Base-by-base conservation (phyloP, 768 basidiomycete genomes). In the Crassisporium funariophilum region DNA sequence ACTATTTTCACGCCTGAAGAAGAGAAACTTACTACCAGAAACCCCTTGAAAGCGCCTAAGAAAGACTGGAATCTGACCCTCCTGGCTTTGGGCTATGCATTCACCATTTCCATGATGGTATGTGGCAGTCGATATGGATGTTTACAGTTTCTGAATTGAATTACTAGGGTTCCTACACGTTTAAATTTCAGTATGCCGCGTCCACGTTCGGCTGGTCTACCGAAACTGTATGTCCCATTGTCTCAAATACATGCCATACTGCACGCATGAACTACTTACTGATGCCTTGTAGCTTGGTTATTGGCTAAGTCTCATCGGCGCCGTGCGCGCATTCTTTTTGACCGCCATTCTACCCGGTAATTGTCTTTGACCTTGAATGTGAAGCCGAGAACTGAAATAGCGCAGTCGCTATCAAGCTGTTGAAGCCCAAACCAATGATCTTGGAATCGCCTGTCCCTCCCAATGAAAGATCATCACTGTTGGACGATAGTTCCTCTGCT, bases 31-130 rank as follows among this genome's bases (percentile, higher is more conserved):
- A 42, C 19, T 0, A 45, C 44, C 19, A 47, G 36, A 11, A 77
- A 74, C 45, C 69, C 75, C 22, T 60, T 76, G 35, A 78, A 75
- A 57, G 56, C 45, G 43, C 59, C 49, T 22, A 66, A 57, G 47
- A 73, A 71, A 46, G 84, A 91, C 52, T 91, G 86, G 85, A 86
- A 75, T 54, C 57, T 93, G 54, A 71, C 75, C 4, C 63, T 83
- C 4, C 29, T 89, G 31, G 83, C 76, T 1, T 44, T 77, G 29
- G 76, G 72, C 4, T 83, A 78, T 58, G 82, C 75, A 0, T 68
- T 77, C 34, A 66, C 70, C 9, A 66, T 78, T 11, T 57, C 76
- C 5, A 47, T 83, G 17, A 77, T 82, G 60, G 73, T 82, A 58
- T 9, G 67, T 55, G n/a, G 4, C 6, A 2, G 27, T 22, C n/a